These are phyloP conservation scores for Tripterygium wilfordii DNA, from an alignment of 177 flowering plant genomes.

Conservation along the genomic window DNA sequence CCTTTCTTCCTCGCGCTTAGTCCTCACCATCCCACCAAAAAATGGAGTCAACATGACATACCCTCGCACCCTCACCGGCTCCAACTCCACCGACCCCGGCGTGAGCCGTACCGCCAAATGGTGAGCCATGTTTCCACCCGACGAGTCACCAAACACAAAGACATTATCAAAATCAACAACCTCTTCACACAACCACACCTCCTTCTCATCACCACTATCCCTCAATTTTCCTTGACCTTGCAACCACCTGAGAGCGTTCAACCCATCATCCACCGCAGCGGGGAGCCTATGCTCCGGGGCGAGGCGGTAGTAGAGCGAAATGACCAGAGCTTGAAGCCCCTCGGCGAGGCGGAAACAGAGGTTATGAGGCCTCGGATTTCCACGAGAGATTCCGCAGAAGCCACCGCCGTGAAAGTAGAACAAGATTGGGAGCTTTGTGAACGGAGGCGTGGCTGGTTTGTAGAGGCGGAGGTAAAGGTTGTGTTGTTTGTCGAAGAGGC, in stretches of 20 bases:
- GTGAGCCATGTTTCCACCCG: constrained; percentile 81
- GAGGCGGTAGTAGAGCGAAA: constrained; percentile 72
- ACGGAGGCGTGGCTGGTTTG: constrained; percentile 41
- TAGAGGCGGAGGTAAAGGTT: constrained; percentile 66
- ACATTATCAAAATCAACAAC: constrained; percentile 61
- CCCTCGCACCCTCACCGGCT: constrained; percentile 55
- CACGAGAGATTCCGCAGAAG: constrained; percentile 70
- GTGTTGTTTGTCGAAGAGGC: constrained; percentile 35
- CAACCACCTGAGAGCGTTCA: constrained; percentile 61
- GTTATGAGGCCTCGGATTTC: constrained; percentile 80
- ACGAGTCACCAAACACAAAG: constrained; percentile 76
- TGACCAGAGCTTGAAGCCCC: constrained; percentile 48
- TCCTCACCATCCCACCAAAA: constrained; percentile 59
- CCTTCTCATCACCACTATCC: constrained; percentile 30
- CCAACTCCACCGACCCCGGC: constrained; percentile 41
- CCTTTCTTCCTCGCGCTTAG: constrained; percentile 57
- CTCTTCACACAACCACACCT: constrained; percentile 47
- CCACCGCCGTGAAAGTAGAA: constrained; percentile 86
- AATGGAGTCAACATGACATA: constrained; percentile 68
- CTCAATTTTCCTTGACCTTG: constrained; percentile 58
- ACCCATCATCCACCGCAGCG: constrained; percentile 67
- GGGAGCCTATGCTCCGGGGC: constrained; percentile 79
- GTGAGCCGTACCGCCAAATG: constrained; percentile 52
- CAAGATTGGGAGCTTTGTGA: constrained; percentile 54
- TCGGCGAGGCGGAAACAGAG: constrained; percentile 57